A percentile compares a stretch with the other conserved stretches of the same genome.
Evolutionary conservation across 2,329 filamentous ascomycete genomes (phyloP).

Genomic region (Aspergillus awamori): DNA sequence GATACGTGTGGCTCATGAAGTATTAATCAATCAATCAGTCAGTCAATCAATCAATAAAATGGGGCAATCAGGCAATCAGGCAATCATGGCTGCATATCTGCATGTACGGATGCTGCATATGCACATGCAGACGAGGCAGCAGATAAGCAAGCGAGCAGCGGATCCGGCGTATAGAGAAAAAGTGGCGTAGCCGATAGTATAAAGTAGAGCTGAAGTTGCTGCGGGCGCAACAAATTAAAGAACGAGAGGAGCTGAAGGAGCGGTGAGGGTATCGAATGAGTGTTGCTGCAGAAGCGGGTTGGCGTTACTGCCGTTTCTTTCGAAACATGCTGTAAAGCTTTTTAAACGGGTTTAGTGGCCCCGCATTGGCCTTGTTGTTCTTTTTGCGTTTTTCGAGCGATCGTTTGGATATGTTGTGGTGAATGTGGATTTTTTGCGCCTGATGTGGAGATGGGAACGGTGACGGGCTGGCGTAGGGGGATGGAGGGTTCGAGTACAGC

Average conservation of each 20-base stretch:
- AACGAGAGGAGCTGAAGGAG: background rate
- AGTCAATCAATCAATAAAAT: background rate
- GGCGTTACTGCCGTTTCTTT: constrained; percentile 2
- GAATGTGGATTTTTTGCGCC: constrained; percentile 1
- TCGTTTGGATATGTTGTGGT: constrained; percentile 3
- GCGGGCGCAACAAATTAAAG: too few species aligned
- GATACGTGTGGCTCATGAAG: background rate
- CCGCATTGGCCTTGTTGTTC: background rate
- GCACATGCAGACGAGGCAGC: background rate
- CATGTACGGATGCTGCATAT: constrained; percentile 1
- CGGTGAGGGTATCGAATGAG: background rate
- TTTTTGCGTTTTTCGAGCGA: constrained; percentile 1
- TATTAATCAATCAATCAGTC: background rate
- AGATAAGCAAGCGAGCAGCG: background rate
- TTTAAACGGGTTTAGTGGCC: constrained; percentile 1
- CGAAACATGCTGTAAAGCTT: constrained; percentile 1
- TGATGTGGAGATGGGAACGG: background rate
- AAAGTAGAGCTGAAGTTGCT: background rate
- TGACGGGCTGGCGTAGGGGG: background rate
- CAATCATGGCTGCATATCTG: constrained; percentile 1
- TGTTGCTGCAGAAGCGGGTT: background rate
- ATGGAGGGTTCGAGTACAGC: constrained; percentile 5
- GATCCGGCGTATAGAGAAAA: background rate
- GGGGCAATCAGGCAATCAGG: background rate
- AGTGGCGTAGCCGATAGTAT: background rate